These are phyloP conservation scores for Pleurotus eryngii DNA, from an alignment of 768 basidiomycete genomes.

Conservation along the genomic window DNA sequence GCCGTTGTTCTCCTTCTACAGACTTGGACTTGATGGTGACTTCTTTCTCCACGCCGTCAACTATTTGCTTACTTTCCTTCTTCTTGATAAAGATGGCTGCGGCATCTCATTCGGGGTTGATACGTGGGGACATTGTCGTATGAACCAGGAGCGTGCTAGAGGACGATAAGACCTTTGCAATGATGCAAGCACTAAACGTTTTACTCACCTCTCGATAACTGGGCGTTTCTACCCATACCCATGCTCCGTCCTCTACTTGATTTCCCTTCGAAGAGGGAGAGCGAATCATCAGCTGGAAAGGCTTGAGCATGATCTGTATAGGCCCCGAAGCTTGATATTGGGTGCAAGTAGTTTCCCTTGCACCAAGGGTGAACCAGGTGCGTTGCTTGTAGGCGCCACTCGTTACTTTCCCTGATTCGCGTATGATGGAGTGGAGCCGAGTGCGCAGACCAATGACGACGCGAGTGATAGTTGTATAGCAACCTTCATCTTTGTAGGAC, in stretches of 20 bases:
- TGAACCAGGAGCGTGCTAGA: too few relatives aligned
- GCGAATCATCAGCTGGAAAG: constrained; percentile 31
- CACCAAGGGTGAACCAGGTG: constrained; percentile 53
- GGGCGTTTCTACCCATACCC: constrained; percentile 35
- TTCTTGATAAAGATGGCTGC: too few relatives aligned
- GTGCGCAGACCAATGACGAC: constrained; percentile 37
- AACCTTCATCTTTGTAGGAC: constrained; percentile 40
- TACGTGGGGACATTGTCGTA: too few relatives aligned
- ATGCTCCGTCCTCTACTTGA: constrained; percentile 18
- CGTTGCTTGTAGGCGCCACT: constrained; percentile 38
- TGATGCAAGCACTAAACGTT: background rate
- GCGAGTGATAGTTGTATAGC: constrained; percentile 52
- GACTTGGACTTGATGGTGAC: constrained; percentile 51
- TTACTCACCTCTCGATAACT: constrained; percentile 49
- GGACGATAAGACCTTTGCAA: constrained; percentile 1
- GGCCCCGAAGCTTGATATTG: constrained; percentile 38
- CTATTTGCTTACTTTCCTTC: constrained; percentile 19
- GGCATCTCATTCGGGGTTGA: too few relatives aligned
- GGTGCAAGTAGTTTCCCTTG: constrained; percentile 62
- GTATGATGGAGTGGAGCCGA: background rate
- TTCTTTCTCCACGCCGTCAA: constrained; percentile 50
- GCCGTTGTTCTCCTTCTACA: constrained; percentile 42
- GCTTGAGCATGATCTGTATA: constrained; percentile 33
- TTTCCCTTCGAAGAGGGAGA: constrained; percentile 22
- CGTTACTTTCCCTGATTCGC: background rate